Evolutionary conservation across 176 grass and related monocot species (phyloP).

Genomic region (Zizania latifolia): DNA sequence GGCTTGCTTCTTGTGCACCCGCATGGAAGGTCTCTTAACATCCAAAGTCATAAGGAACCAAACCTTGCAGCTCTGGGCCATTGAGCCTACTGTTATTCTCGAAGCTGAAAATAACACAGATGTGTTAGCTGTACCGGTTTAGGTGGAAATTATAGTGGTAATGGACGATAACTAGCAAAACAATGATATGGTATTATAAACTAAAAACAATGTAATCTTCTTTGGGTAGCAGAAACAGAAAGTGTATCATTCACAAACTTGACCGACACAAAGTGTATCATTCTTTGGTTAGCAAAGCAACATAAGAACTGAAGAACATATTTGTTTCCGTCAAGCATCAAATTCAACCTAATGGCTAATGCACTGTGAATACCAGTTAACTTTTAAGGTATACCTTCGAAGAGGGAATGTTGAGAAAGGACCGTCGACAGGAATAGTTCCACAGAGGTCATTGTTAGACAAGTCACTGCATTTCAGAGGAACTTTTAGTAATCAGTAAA

Average conservation of each 20-base stretch:
- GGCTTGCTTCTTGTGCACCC: not conserved
- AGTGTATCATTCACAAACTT: not conserved
- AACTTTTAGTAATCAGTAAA: slow-evolving; percentile 5
- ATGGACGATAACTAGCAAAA: not conserved
- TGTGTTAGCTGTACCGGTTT: not conserved
- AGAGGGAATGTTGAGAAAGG: slow-evolving; percentile 83
- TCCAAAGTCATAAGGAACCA: slow-evolving; percentile 80
- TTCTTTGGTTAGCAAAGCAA: not conserved
- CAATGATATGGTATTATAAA: not conserved
- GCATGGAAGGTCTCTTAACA: slow-evolving; percentile 37
- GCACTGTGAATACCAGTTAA: not conserved
- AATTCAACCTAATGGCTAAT: not conserved
- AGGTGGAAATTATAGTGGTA: not conserved
- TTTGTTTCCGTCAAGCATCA: not conserved
- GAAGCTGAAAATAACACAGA: slow-evolving; percentile 50
- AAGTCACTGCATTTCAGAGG: slow-evolving; percentile 47
- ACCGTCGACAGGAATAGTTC: slow-evolving; percentile 88
- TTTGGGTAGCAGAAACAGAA: not conserved
- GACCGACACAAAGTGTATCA: not conserved
- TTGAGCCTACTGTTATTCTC: slow-evolving; percentile 93
- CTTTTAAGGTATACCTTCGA: slow-evolving; percentile 51
- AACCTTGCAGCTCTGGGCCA: slow-evolving; percentile 86
- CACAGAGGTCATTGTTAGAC: slow-evolving; percentile 94
- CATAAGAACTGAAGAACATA: not conserved
- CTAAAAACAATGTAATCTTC: not conserved